Percentiles rank a stretch among this genome's conserved stretches.
These are phyloP conservation scores for Metarhizium brunneum DNA, from an alignment of 2,329 filamentous ascomycete species.

Conservation along the genomic window DNA sequence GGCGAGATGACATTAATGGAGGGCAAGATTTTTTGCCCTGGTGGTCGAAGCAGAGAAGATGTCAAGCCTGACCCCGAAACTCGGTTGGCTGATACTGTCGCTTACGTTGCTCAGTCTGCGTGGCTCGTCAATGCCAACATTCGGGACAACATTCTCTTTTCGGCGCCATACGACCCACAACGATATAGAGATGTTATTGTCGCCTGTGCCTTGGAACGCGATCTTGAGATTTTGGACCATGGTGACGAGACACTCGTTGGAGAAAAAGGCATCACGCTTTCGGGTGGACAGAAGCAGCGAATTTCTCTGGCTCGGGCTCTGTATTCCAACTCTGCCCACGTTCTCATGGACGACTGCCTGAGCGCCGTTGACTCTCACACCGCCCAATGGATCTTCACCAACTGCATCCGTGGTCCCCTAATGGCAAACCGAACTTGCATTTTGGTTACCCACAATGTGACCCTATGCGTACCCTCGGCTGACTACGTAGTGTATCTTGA, in stretches of 20 bases:
- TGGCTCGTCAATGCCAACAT: slow-evolving; percentile 97
- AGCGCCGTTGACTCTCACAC: slow-evolving; percentile 97
- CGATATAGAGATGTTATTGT: slow-evolving; percentile 83
- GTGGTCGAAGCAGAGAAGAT: slow-evolving; percentile 77
- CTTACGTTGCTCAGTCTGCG: slow-evolving; percentile 92
- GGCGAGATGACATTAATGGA: slow-evolving; percentile 88
- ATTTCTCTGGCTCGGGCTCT: slow-evolving; percentile 93
- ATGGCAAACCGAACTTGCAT: slow-evolving; percentile 89
- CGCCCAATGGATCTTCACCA: slow-evolving; percentile 94
- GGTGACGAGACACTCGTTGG: slow-evolving; percentile 92
- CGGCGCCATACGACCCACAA: slow-evolving; percentile 67
- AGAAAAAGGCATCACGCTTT: slow-evolving; percentile 94
- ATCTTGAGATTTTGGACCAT: slow-evolving; percentile 83
- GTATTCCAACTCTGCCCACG: slow-evolving; percentile 88
- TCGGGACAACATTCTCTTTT: slow-evolving; percentile 91
- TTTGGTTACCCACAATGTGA: slow-evolving; percentile 88
- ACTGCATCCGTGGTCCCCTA: slow-evolving; percentile 80
- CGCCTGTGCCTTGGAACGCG: slow-evolving; percentile 83
- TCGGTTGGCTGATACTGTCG: slow-evolving; percentile 80
- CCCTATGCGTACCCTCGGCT: slow-evolving; percentile 74
- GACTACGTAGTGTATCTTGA: slow-evolving; percentile 77
- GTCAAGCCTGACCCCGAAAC: slow-evolving; percentile 74
- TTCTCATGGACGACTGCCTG: slow-evolving; percentile 89
- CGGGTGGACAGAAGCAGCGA: slow-evolving; percentile 93
- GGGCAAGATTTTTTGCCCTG: slow-evolving; percentile 76